Base-by-base conservation (phyloP, 2,329 filamentous ascomycete genomes). In the Pseudocercospora vitis region DNA sequence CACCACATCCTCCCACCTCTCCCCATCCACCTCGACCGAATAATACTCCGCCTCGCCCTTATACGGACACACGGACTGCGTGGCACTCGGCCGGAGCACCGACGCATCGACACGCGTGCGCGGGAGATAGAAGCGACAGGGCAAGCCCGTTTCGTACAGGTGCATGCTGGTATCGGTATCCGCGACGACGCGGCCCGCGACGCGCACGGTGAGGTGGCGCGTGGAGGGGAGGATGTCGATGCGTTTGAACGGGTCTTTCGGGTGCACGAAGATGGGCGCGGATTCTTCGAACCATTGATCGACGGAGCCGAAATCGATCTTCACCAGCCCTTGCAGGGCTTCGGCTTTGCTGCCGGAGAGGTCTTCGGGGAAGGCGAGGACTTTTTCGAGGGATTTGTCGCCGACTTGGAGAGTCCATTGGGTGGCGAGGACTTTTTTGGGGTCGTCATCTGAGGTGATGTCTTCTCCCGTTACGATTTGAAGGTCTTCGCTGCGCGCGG, bases 1-100 rank as follows among this genome's bases (percentile, higher is more conserved):
- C 1, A 84, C 75, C 2, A 83, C 50, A 61, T 86, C 78, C 57
- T 76, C 71, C 26, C 73, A 69, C 51, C 70, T 64, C 18, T 74
- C 67, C 0, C 72, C 78, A 3, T 74, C 49, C 1, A 61, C 35
- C 0, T 84, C 59, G 0, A 86, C 70, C 50, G 81, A 61, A 58
- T 85, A 86, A 55, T 86, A 88, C 51, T 80, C 75, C 0, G 84
- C 84, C 50, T 79, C 76, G 1, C 85, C 85, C 64, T 88, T 88
- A 61, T 88, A 88, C 2, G 85, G 85, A 66, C 85, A 88, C 48
- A 73, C 70, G 0, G 81, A 84, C n/a, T 65, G 68, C 0, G 79
- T 81, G 1, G 71, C 65, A 59, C 81, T 86, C 5, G 74, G 73
- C 0, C 69, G 67, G 7, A 86, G 69, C 5, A 76, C 59, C 2